Conservation (phyloP, 192 early-diverging fungal species). For the Linnemannia elongata region DNA sequence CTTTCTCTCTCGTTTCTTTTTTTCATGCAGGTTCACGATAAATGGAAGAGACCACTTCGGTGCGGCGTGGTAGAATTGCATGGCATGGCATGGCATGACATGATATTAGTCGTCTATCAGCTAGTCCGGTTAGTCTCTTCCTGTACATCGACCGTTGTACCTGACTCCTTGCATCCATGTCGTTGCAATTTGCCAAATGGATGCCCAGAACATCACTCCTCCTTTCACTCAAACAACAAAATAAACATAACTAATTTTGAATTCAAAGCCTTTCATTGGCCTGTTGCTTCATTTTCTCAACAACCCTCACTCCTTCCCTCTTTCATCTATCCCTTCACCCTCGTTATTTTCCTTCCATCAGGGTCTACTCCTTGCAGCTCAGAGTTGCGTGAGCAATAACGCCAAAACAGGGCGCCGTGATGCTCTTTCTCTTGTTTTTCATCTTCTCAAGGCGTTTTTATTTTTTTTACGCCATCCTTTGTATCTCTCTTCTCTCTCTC, state of each 20-base stretch:
- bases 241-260: not conserved
- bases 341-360: not conserved
- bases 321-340: not conserved
- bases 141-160: slow-evolving; percentile 3
- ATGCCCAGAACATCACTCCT: not conserved
- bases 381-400: not conserved
- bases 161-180: not conserved
- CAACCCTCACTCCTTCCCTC: not conserved
- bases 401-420: not conserved
- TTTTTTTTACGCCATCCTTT: not conserved
- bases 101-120: not conserved
- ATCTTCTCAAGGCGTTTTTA: not conserved
- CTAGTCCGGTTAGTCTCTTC: not conserved
- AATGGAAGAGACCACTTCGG: not conserved
- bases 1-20: not conserved
- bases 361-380: slow-evolving; percentile 4
- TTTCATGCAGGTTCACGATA: slow-evolving; percentile 1
- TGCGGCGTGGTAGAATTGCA: not conserved
- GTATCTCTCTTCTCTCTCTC: not conserved
- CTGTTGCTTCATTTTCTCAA: not conserved
- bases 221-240: not conserved
- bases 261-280: not conserved
- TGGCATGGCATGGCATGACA: not conserved
- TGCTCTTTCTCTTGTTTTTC: not conserved
- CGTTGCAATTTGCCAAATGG: not conserved